phyloP scores from a whole-genome alignment of 768 basidiomycete species.

The Termitomyces sp. region DNA sequence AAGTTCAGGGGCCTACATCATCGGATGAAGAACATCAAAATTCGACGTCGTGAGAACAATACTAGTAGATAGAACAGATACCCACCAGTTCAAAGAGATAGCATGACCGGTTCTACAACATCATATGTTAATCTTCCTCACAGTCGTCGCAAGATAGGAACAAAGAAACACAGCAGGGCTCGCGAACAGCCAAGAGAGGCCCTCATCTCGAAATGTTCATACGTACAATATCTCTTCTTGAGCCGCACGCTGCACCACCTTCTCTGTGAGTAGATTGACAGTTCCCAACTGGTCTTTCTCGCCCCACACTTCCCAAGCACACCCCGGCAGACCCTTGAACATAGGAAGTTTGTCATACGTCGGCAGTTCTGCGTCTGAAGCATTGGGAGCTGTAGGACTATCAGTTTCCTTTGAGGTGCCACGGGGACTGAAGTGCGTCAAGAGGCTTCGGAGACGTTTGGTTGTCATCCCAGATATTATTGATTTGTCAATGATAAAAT shows the following conservation, averaged over 20 bases:
- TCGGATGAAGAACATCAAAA: not conserved
- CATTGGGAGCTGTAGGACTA: not conserved
- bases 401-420: constrained; percentile 1
- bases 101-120: constrained; percentile 44
- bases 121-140: not conserved
- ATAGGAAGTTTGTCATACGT: constrained; percentile 35
- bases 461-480: constrained; percentile 17
- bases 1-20: constrained; percentile 60
- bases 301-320: constrained; percentile 71
- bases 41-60: not conserved
- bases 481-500: constrained; percentile 5
- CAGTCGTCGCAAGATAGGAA: not conserved
- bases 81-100: constrained; percentile 63
- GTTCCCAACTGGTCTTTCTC: constrained; percentile 64
- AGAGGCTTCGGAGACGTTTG: constrained; percentile 26
- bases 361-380: constrained; percentile 21
- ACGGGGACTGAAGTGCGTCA: constrained; percentile 21
- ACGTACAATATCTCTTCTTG: constrained; percentile 50
- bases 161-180: not conserved
- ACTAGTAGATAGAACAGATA: not conserved
- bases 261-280: constrained; percentile 59
- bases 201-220: not conserved
- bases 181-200: not conserved
- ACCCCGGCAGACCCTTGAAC: constrained; percentile 55
- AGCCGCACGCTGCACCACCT: constrained; percentile 56